A percentile compares a stretch with the other conserved stretches of the same genome.
phyloP scores from a whole-genome alignment of 2,329 filamentous ascomycete genomes.

The Fusarium sp. region DNA sequence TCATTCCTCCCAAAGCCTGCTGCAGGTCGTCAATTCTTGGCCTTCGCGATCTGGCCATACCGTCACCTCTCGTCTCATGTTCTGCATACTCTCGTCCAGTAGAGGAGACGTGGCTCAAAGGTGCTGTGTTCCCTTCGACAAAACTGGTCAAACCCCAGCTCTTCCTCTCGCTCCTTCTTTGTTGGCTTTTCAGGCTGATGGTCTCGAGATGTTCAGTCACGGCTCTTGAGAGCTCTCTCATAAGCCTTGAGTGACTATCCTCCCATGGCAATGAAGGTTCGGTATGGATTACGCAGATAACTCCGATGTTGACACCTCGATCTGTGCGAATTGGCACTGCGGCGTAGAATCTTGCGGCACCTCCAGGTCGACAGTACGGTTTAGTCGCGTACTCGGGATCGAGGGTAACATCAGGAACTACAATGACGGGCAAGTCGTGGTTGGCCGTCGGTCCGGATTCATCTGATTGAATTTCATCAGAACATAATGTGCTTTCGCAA shows the following conservation, averaged over 20 bases:
- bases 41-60: neutral
- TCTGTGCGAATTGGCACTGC: constrained; percentile 53
- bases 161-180: constrained; percentile 49
- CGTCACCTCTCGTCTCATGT: neutral
- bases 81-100: neutral
- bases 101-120: neutral
- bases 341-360: constrained; percentile 49
- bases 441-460: neutral
- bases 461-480: neutral
- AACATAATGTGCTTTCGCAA: constrained; percentile 43
- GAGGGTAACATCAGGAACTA: constrained; percentile 47
- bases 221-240: constrained; percentile 43
- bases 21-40: constrained; percentile 9
- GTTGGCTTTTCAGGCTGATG: constrained; percentile 37
- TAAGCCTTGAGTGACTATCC: constrained; percentile 35
- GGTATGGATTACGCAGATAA: constrained; percentile 46
- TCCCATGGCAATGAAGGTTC: constrained; percentile 31
- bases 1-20: neutral
- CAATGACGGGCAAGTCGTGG: constrained; percentile 43
- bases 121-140: constrained; percentile 45
- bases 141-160: constrained; percentile 49
- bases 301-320: constrained; percentile 54
- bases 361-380: constrained; percentile 36
- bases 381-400: constrained; percentile 44
- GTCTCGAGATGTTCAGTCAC: constrained; percentile 51